Evolutionary conservation across 2,329 filamentous ascomycete genomes (phyloP).

Genomic region (Orbilia ellipsospora): DNA sequence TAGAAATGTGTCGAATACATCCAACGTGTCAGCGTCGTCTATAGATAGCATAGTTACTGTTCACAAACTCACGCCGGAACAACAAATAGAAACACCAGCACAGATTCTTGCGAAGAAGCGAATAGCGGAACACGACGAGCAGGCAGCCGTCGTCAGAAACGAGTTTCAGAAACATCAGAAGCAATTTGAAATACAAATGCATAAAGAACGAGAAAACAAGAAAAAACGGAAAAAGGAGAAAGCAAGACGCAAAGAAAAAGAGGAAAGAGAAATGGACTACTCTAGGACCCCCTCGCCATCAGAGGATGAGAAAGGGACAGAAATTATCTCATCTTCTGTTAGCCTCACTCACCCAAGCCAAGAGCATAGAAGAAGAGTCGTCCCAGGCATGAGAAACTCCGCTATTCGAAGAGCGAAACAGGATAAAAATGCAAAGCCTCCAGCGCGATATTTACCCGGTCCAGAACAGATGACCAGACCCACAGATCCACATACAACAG

Average conservation of each 20-base stretch:
- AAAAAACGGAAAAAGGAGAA: not conserved
- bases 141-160: not conserved
- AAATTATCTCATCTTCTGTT: not conserved
- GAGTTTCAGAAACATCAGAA: not conserved
- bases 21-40: not conserved
- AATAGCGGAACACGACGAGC: not conserved
- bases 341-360: not conserved
- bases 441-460: too few species aligned
- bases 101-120: not conserved
- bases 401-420: conserved; percentile 1
- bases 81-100: not conserved
- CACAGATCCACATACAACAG: not conserved
- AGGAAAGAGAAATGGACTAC: too few species aligned
- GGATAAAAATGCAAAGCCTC: not conserved
- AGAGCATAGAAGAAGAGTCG: conserved; percentile 7
- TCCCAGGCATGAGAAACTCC: conserved; percentile 16
- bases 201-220: not conserved
- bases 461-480: not conserved
- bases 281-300: not conserved
- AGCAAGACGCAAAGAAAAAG: not conserved
- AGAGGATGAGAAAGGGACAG: not conserved
- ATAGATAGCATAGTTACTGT: conserved; percentile 13
- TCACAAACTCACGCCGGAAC: conserved; percentile 6
- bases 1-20: too few species aligned
- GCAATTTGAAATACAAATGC: not conserved